These are phyloP conservation scores for Ajuga reptans DNA, from an alignment of 305 asterid species.

Conservation along the genomic window DNA sequence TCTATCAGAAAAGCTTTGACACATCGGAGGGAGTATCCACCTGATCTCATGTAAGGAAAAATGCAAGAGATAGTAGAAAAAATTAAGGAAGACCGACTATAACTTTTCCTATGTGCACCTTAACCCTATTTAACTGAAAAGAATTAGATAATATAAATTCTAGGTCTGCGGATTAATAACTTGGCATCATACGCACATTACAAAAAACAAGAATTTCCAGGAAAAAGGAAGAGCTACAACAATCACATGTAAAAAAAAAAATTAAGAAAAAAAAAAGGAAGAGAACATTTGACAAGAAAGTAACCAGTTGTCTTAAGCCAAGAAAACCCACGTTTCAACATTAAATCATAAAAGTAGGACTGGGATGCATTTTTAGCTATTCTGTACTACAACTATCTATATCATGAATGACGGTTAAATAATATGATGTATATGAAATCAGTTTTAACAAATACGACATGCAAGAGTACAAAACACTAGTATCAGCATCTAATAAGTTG, in stretches of 20 bases:
- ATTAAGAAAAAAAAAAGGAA: too few relatives aligned
- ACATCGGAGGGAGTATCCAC: neutral
- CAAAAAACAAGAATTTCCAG: neutral
- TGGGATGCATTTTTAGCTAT: neutral
- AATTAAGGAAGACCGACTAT: neutral
- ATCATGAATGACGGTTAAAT: neutral
- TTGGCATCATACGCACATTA: neutral
- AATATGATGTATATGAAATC: neutral
- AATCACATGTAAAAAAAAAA: neutral
- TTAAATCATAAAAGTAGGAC: neutral
- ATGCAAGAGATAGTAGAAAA: neutral
- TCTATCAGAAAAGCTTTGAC: neutral
- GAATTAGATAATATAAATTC: neutral
- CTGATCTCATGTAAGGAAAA: neutral
- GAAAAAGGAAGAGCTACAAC: neutral
- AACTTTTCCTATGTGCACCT: neutral
- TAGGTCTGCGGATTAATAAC: neutral
- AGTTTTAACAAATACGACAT: neutral
- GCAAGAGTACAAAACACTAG: conserved; percentile 1
- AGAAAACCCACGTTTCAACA: conserved; percentile 6
- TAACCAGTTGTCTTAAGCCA: neutral
- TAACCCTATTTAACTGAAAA: neutral
- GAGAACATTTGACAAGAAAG: neutral
- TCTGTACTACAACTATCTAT: conserved; percentile 14
- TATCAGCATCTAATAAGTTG: neutral